Base-by-base conservation (phyloP, 2,329 filamentous ascomycete species). In the Penicillium sp. region DNA sequence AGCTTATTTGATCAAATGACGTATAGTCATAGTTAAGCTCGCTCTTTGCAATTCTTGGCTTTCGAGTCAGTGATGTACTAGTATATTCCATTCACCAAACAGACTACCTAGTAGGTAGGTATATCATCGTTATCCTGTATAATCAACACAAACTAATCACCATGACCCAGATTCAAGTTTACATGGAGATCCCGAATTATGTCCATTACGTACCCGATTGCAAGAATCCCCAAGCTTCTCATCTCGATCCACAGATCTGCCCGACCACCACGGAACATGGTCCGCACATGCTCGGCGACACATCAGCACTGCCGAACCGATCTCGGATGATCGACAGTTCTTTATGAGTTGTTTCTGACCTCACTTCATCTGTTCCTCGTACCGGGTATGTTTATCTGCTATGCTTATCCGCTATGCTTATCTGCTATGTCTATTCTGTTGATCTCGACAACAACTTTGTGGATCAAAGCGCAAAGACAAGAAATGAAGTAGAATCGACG, bases 271-370 rank as follows among this genome's bases (percentile, higher is more conserved):
- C 16, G 20, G 10, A 14, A 23, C n/a, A n/a, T n/a, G n/a, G n/a
- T 33, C 35, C 31, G 36, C 42, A 27, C 38, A 37, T 42, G 38
- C 44, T 37, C 22, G 16, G 30, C 26, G 26, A 44, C 35, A 44
- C 44, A 35, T 37, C 34, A 29, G 34, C 35, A n/a, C 22, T 41
- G 6, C 37, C 31, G 25, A 25, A 2, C 35, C 30, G 35, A 40
- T 41, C 41, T 32, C 34, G 28, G 36, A 13, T 39, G 28, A 42
- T 39, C 41, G 22, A 35, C 35, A 18, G 30, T 14, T 30, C 35
- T 20, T 39, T 7, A 33, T 22, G 18, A 22, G 18, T 9, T 22
- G 18, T 9, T 9, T 5, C 18, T 22, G 18, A 22, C 18, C 18
- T 22, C 18, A 22, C 9, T n/a, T n/a, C n/a, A 5, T 9, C 18